Percentiles rank a stretch among this genome's conserved stretches.
Evolutionary conservation across 305 asterid genomes (phyloP).

Genomic region (Rubia tinctorum): DNA sequence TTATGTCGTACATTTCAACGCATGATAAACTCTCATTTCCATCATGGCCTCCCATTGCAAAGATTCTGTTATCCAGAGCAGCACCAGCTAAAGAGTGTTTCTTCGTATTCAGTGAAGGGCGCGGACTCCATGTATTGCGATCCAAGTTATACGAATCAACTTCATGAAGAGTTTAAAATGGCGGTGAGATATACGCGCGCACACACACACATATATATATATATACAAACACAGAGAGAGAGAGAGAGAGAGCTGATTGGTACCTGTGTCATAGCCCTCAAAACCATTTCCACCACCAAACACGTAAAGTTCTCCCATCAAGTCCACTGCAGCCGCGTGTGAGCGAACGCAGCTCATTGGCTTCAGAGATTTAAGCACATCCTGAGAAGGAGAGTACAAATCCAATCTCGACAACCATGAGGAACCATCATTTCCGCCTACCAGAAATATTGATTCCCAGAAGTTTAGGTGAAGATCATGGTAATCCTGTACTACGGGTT

Average conservation of each 20-base stretch:
- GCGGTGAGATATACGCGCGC: not conserved
- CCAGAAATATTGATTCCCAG: conserved; percentile 50
- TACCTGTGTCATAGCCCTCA: conserved; percentile 69
- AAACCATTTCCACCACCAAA: conserved; percentile 82
- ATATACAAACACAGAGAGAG: conserved; percentile 4
- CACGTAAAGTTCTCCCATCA: conserved; percentile 59
- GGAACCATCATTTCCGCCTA: conserved; percentile 84
- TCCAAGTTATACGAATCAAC: conserved; percentile 74
- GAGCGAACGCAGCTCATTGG: conserved; percentile 64
- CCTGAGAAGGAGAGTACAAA: conserved; percentile 59
- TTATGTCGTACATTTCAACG: conserved; percentile 71
- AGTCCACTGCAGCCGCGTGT: conserved; percentile 53
- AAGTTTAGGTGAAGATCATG: conserved; percentile 26
- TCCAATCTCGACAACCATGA: conserved; percentile 59
- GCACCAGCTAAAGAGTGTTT: conserved; percentile 76
- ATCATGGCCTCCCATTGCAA: conserved; percentile 81
- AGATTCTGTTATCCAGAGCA: conserved; percentile 55
- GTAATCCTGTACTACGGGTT: conserved; percentile 25
- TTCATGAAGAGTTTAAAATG: conserved; percentile 30
- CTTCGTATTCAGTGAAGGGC: conserved; percentile 49
- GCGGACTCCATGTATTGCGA: conserved; percentile 51
- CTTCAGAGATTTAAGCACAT: conserved; percentile 49
- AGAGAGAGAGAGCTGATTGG: conserved; percentile 9
- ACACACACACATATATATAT: not conserved
- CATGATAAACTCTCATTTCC: conserved; percentile 55